Evolutionary conservation across 805 yeast species (phyloP).

Genomic region (Tetrapisispora namnaoensis): DNA sequence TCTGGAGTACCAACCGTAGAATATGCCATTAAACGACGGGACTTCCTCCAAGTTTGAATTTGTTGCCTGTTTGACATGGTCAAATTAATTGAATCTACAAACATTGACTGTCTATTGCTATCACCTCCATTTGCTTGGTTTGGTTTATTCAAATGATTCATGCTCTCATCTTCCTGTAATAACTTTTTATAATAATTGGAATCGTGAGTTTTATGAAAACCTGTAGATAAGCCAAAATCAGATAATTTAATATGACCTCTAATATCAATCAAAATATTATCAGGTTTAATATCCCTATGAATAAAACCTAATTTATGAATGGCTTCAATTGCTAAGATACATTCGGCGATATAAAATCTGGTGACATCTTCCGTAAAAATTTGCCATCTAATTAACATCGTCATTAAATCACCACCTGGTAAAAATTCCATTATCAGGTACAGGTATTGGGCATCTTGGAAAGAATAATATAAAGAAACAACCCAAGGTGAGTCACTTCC

Average conservation of each 20-base stretch:
- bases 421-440: constrained; percentile 91
- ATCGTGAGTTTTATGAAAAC: constrained; percentile 90
- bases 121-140: constrained; percentile 21
- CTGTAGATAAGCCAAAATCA: constrained; percentile 83
- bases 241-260: constrained; percentile 73
- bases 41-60: constrained; percentile 92
- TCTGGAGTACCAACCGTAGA: constrained; percentile 96
- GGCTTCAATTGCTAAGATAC: constrained; percentile 90
- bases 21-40: constrained; percentile 86
- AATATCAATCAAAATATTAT: constrained; percentile 81
- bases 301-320: constrained; percentile 88
- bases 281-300: constrained; percentile 97
- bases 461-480: constrained; percentile 68
- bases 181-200: constrained; percentile 75
- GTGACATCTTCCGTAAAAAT: constrained; percentile 89
- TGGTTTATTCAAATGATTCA: constrained; percentile 29
- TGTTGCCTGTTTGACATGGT: constrained; percentile 93
- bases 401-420: constrained; percentile 86
- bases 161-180: constrained; percentile 50
- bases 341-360: constrained; percentile 90
- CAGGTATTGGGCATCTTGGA: constrained; percentile 67
- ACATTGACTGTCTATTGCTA: constrained; percentile 60
- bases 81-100: constrained; percentile 89
- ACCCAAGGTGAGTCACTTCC: constrained; percentile 87
- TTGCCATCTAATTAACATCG: constrained; percentile 92